phyloP scores from a whole-genome alignment of 495 filamentous ascomycete genomes.

The Aspergillus sclerotiicarbonarius region DNA sequence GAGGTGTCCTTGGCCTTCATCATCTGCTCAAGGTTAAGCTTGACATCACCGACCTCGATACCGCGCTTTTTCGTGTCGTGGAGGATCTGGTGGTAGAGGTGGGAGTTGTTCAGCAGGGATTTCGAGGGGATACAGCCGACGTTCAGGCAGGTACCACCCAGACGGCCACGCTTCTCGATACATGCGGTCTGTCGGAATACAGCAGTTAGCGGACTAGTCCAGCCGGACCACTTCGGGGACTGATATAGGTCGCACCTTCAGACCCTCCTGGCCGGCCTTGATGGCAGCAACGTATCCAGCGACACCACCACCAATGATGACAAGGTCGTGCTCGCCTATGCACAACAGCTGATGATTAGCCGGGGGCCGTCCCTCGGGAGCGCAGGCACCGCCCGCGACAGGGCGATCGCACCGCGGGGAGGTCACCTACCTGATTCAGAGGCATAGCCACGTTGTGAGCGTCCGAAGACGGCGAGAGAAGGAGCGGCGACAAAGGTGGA shows the following conservation, averaged over 20 bases:
- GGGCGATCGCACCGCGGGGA: neutral
- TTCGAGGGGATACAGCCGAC: slow-evolving; percentile 99
- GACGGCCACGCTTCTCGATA: slow-evolving; percentile 95
- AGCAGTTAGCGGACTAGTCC: slow-evolving; percentile 12
- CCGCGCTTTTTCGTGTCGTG: slow-evolving; percentile 97
- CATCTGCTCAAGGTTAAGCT: slow-evolving; percentile 90
- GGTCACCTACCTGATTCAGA: slow-evolving; percentile 68
- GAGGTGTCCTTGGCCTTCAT: slow-evolving; percentile 98
- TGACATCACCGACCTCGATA: slow-evolving; percentile 94
- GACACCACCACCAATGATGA: slow-evolving; percentile 96
- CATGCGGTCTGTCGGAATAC: slow-evolving; percentile 69
- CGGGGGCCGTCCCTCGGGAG: slow-evolving; percentile 17
- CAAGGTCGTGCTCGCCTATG: slow-evolving; percentile 83
- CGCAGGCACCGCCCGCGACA: slow-evolving; percentile 6
- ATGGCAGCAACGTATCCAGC: slow-evolving; percentile 98
- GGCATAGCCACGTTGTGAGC: slow-evolving; percentile 70
- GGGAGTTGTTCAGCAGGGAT: slow-evolving; percentile 98
- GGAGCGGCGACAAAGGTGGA: slow-evolving; percentile 57
- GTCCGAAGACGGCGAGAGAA: slow-evolving; percentile 51
- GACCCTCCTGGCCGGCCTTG: slow-evolving; percentile 95
- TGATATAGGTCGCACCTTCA: slow-evolving; percentile 66
- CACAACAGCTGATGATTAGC: slow-evolving; percentile 24
- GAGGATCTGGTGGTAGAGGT: slow-evolving; percentile 95
- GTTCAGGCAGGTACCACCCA: slow-evolving; percentile 97
- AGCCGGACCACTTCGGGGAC: slow-evolving; percentile 7